Evolutionary conservation across 202 grass and related monocot genomes (phyloP).

Genomic region (Panicum hallii): DNA sequence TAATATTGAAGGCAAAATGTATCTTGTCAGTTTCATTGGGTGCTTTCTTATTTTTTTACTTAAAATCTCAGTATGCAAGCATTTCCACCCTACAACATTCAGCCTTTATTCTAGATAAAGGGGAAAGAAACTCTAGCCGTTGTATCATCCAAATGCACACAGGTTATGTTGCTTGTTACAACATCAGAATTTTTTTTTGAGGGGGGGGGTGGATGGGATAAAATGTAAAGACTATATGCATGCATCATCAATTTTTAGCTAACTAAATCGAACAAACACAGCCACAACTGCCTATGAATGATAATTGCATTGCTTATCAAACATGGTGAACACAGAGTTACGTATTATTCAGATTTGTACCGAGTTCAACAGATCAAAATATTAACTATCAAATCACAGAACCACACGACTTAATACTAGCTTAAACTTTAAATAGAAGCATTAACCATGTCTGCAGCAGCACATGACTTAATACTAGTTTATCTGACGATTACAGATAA

Average conservation of each 20-base stretch:
- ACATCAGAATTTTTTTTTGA: neutral
- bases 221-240: neutral
- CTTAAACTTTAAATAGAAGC: neutral
- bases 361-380: neutral
- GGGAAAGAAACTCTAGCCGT: neutral
- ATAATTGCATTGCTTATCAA: neutral
- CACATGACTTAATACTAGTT: neutral
- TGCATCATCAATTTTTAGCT: neutral
- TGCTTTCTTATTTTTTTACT: neutral
- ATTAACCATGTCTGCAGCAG: neutral
- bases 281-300: neutral
- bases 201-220: neutral
- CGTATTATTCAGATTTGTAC: neutral
- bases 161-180: neutral
- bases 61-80: neutral
- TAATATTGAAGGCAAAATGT: neutral
- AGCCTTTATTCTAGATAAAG: neutral
- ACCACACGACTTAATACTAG: neutral
- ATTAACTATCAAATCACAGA: neutral
- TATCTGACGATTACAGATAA: neutral
- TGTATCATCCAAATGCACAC: neutral
- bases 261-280: neutral
- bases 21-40: neutral
- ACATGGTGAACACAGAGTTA: neutral
- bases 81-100: neutral